Evolutionary conservation across 2,329 filamentous ascomycete genomes (phyloP), one percentile per base, ranked within the genome.

Genomic region (Colletotrichum incanum): DNA sequence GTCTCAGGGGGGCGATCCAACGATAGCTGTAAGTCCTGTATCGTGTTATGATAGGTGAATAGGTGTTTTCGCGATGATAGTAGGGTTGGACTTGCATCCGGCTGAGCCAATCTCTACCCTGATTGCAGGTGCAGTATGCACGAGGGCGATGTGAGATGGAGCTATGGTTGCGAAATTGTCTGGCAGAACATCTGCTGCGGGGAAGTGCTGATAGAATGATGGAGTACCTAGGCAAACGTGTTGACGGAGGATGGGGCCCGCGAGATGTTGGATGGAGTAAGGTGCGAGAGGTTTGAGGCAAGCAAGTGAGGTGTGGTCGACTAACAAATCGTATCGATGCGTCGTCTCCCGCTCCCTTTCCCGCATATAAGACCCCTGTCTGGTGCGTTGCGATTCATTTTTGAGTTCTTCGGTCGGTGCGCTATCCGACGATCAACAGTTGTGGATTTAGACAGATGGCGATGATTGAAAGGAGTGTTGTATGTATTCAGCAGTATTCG

Each of bases 371-470:
- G 23, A 45, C 9, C 55, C 61, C 56, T 49, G 56, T 14, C 55
- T 23, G 49, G 7, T 50, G 23, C 18, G 28, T 34, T 67, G 49
- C 59, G 69, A 67, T 59, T 60, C 65, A 69, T 69, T 45, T 60
- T 58, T 49, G 60, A 26, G 54, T 49, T 43, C 49, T 55, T 31
- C 20, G 12, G 23, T 3, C 9, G 66, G 71, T 73, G 71, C 62
- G 55, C 52, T 55, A 73, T 63, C 72, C 71, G 72, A 74, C 11
- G 58, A 54, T n/a, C 26, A 41, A 20, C 5, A 43, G 43, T 28
- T 50, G 23, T 61, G 67, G 16, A 18, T 43, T 43, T 7, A 9
- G 34, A 37, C 34, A 20, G n/a, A 49, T 14, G 34, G 16, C 34
- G 14, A 39, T 16, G 50, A 63, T 31, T 45, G n/a, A 39, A 56